These are phyloP conservation scores for Phytopythium cucurbitacearum DNA, from an alignment of 352 stramenopile species.

Conservation along the genomic window DNA sequence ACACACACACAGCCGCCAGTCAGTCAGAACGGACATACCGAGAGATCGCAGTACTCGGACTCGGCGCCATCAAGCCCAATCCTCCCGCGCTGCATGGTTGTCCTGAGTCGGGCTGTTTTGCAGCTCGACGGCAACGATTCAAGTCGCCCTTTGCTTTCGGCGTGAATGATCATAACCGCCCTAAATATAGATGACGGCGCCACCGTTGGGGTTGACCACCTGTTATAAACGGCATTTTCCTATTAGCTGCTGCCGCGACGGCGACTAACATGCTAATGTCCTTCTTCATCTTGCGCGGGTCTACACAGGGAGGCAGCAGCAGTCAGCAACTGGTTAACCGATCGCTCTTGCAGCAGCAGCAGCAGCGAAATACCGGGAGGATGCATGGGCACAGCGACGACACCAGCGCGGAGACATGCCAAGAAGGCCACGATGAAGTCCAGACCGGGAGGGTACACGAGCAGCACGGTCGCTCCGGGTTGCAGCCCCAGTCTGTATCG, in stretches of 20 bases:
- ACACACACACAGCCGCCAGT: neutral
- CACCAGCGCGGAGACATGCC: constrained; percentile 90
- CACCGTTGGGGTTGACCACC: too few relatives aligned
- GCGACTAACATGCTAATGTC: constrained; percentile 94
- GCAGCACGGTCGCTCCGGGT: constrained; percentile 81
- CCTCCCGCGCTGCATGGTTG: constrained; percentile 24
- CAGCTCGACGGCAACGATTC: neutral
- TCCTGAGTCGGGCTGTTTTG: too few relatives aligned
- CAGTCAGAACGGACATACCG: constrained; percentile 15
- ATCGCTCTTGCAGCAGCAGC: neutral
- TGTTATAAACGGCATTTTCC: too few relatives aligned
- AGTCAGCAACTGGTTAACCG: neutral
- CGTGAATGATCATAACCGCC: too few relatives aligned
- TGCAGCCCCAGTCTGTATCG: constrained; percentile 46
- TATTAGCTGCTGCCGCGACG: too few relatives aligned
- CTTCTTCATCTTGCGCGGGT: constrained; percentile 94
- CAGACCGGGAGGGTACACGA: constrained; percentile 97
- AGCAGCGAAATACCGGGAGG: constrained; percentile 35
- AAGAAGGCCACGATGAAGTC: constrained; percentile 98
- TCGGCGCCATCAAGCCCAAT: constrained; percentile 52
- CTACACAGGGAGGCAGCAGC: constrained; percentile 19
- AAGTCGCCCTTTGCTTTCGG: too few relatives aligned
- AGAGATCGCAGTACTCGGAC: constrained; percentile 63
- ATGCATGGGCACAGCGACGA: constrained; percentile 93
- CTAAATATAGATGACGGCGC: too few relatives aligned